Base-by-base conservation (phyloP, 306 rosid species). In the Quercus parvula region DNA sequence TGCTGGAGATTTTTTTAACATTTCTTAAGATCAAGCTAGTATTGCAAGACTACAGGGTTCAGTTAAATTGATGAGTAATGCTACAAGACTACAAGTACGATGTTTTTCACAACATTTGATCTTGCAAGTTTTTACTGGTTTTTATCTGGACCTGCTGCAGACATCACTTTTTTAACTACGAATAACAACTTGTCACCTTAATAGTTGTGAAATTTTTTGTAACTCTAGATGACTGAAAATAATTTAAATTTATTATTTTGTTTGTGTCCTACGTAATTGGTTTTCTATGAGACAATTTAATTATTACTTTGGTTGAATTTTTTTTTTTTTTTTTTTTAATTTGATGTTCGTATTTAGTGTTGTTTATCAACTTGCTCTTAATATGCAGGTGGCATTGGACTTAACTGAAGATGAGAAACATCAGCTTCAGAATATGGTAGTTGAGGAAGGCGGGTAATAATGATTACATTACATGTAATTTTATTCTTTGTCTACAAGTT, bases 301-400 rank as follows among this genome's bases (percentile, higher is more conserved):
- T 49, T 13, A 49, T 64, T 54, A 25, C 17, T 52, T 74, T 31
- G 22, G 27, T 19, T 35, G 41, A 35, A 35, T 35, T 35, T 35
- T 35, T 35, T 1, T 35, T 35, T 35, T 35, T 35, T 1, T 35
- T 35, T 35, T 35, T 35, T 6, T 1, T 1, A 35, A 35, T 35
- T 35, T 35, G 41, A 35, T 35, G 9, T 72, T 11, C 20, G 3
- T 19, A 59, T 14, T 76, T 24, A 8, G 14, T 49, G 1, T 49
- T 49, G 46, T 41, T 41, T 41, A 41, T 41, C 44, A 6, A 38
- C 72, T 30, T 15, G 22, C 31, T 68, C 62, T 75, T 72, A 14
- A 28, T 83, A 24, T 73, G 83, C 79, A 95, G 98, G 84, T 92
- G 86, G 97, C 98, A 1, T 76, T 95, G 90, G 97, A 95, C 44